Conservation (phyloP, 2,329 filamentous ascomycete genomes). For the Aspergillus costaricaensis region DNA sequence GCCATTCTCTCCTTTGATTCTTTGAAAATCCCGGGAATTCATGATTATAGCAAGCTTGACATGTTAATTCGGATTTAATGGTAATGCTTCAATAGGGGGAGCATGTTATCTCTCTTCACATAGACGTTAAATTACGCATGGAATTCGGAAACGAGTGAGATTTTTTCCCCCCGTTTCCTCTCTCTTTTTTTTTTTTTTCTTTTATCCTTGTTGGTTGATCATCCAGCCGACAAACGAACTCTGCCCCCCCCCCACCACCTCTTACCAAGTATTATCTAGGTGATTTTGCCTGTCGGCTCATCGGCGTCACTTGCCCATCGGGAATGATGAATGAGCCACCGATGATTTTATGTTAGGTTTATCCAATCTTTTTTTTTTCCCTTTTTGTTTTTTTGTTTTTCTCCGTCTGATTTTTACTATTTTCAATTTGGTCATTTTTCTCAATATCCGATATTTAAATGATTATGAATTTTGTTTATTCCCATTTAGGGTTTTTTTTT, state of each 20-base stretch:
- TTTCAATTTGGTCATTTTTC: no score
- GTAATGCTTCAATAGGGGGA: background rate
- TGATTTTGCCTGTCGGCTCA: constrained; percentile 18
- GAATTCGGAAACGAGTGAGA: background rate
- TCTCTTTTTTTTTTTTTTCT: no score
- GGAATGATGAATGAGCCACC: constrained; percentile 7
- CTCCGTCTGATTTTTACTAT: background rate
- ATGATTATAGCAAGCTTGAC: background rate
- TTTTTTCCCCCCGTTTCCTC: no score
- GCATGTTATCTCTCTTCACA: background rate
- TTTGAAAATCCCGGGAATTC: background rate
- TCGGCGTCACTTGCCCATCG: constrained; percentile 22
- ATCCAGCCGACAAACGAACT: constrained; percentile 13
- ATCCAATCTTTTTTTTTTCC: background rate
- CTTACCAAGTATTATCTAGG: constrained; percentile 7
- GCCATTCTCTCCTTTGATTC: no score
- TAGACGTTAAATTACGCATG: background rate
- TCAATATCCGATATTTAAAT: background rate
- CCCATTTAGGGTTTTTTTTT: no score
- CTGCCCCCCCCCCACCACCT: background rate
- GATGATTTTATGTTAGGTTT: constrained; percentile 1
- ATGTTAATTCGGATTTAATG: background rate
- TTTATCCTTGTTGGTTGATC: constrained; percentile 6
- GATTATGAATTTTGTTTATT: background rate
- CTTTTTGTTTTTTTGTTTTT: background rate